These are phyloP conservation scores for Gryganskiella cystojenkinii DNA, from an alignment of 192 early-diverging fungal species.

Conservation along the genomic window DNA sequence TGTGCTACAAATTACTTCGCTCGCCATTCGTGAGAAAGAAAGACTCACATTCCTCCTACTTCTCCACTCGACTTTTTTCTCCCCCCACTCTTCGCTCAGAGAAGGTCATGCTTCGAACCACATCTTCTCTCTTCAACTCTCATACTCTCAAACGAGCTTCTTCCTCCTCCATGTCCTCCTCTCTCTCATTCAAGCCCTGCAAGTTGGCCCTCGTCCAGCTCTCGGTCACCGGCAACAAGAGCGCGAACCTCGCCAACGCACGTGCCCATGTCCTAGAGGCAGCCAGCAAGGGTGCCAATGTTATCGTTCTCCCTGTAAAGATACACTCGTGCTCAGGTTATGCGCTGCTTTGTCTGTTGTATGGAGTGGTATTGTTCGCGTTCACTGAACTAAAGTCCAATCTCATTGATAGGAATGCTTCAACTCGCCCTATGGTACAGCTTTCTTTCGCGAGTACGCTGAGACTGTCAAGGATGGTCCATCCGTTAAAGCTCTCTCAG, in stretches of 20 bases:
- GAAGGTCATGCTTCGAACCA: constrained; percentile 31
- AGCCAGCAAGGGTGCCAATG: constrained; percentile 79
- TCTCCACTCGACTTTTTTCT: neutral
- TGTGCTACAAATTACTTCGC: neutral
- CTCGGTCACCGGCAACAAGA: constrained; percentile 77
- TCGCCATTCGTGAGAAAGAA: too few relatives aligned
- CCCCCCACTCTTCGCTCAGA: constrained; percentile 6
- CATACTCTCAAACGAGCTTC: constrained; percentile 4
- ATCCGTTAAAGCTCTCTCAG: constrained; percentile 76
- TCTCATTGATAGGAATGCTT: constrained; percentile 84
- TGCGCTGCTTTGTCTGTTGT: neutral
- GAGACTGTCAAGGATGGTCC: constrained; percentile 81
- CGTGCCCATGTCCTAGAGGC: constrained; percentile 86
- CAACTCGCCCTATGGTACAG: constrained; percentile 97
- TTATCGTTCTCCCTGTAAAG: constrained; percentile 90
- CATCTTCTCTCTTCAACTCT: constrained; percentile 10
- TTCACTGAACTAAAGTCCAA: too few relatives aligned
- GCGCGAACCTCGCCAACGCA: constrained; percentile 82
- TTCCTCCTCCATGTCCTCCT: constrained; percentile 18
- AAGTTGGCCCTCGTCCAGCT: constrained; percentile 87
- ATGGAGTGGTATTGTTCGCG: too few relatives aligned
- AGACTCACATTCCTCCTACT: neutral
- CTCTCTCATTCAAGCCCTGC: constrained; percentile 47
- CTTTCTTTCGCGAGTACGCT: constrained; percentile 92
- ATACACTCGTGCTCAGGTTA: neutral